These are phyloP conservation scores for Fusarium liriodendri DNA, from an alignment of 2,329 filamentous ascomycete genomes.

Conservation along the genomic window DNA sequence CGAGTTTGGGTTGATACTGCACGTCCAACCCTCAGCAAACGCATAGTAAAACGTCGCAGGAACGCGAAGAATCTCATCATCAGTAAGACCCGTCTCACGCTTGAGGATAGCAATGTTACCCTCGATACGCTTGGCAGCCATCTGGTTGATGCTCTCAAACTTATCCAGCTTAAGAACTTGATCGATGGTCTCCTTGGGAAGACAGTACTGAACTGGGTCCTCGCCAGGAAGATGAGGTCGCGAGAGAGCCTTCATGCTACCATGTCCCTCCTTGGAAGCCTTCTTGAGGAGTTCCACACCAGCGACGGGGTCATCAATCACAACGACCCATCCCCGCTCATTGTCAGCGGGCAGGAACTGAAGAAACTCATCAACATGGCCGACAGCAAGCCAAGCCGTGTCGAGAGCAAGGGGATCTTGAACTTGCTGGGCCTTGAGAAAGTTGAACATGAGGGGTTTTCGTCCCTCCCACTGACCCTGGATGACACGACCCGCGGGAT, in stretches of 20 bases:
- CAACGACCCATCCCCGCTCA: slow-evolving; percentile 40
- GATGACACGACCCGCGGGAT: slow-evolving; percentile 37
- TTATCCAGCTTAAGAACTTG: slow-evolving; percentile 21
- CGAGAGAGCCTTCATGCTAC: slow-evolving; percentile 24
- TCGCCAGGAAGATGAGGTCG: neutral
- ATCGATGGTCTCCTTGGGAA: slow-evolving; percentile 26
- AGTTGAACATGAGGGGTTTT: slow-evolving; percentile 39
- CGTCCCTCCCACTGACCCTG: slow-evolving; percentile 24
- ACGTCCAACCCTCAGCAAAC: neutral
- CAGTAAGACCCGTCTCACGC: slow-evolving; percentile 38
- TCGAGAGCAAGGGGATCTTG: slow-evolving; percentile 51
- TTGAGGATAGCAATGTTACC: slow-evolving; percentile 38
- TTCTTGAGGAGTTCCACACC: slow-evolving; percentile 38
- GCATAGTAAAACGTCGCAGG: slow-evolving; percentile 31
- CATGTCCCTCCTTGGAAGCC: slow-evolving; percentile 25
- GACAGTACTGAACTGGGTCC: neutral
- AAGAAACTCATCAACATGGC: slow-evolving; percentile 46
- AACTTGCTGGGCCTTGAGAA: slow-evolving; percentile 48
- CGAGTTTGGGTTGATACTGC: neutral
- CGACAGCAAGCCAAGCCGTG: slow-evolving; percentile 41
- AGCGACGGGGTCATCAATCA: slow-evolving; percentile 36
- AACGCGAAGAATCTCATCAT: slow-evolving; percentile 38
- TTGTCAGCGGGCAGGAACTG: slow-evolving; percentile 44
- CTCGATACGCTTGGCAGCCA: slow-evolving; percentile 29
- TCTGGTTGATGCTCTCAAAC: slow-evolving; percentile 22